Base-by-base conservation (phyloP, 164 flowering plant genomes). In the Cinnamomum micranthum region DNA sequence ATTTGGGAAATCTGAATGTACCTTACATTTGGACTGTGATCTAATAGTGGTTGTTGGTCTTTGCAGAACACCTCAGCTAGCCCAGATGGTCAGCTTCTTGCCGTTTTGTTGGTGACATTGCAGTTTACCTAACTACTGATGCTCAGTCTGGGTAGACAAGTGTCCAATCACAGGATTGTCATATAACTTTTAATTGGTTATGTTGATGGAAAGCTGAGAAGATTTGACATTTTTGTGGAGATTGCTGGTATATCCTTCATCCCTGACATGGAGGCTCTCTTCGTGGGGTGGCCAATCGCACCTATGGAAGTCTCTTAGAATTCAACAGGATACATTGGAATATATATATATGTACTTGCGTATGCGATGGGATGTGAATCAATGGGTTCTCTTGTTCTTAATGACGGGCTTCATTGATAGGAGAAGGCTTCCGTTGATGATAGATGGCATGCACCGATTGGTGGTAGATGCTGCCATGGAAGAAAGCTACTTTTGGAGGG, bases 171-270 rank as follows among this genome's bases (percentile, higher is more conserved):
- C 20, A 14, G 17, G 60, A 19, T 12, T 14, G 1, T 17, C 20
- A 55, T 14, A 55, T 55, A 3, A 55, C 47, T 55, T 55, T 55
- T 12, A 55, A 13, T 19, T 14, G 17, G 17, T 52, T 11, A 25
- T 58, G 50, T 41, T 93, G 88, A 72, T 69, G 63, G 20, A 80
- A 69, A 28, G 81, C 31, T 2, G 96, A 95, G 75, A 95, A 91
- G 73, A 88, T 95, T 15, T 15, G 99, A 95, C 77, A 76, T 92
- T 50, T 95, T 95, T 76, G 99, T 97, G 1, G 99, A 95, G 84
- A 92, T 93, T 70, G 97, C 91, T 9, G 99, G 99, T 50, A 86
- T 93, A 62, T 88, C 97, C 3, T 93, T 95, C 80, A 95, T 97
- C 83, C 97, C 97, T 9, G 99, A 93, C 73, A 79, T 89, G 0